Evolutionary conservation across 1,284 basidiomycete genomes (phyloP), one percentile per base, ranked within the genome.

Genomic region (Cutaneotrichosporon spelunceum): DNA sequence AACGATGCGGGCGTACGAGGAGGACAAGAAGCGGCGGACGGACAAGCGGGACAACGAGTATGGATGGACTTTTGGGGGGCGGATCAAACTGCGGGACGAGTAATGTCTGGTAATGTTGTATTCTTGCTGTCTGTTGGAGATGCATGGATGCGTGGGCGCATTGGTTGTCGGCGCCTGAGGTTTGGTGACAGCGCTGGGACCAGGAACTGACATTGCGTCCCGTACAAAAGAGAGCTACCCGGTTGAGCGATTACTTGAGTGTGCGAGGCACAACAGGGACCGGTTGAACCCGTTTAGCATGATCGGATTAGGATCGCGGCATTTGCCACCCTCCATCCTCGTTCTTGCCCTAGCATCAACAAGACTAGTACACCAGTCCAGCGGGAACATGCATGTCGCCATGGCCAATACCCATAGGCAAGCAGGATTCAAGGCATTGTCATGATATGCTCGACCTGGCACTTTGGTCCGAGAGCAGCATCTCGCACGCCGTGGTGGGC

Each of bases 1-100:
- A 63, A 78, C 73, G 50, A 72, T 76, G 53, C 71, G 64, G 62
- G 71, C 71, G 16, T 76, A 75, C 63, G 76, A 78, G 65, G 61
- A 64, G 55, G 74, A 76, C 65, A 76, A 76, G 66, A 50, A 67
- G 44, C 56, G 68, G 45, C 62, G 74, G 48, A 73, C 68, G 24
- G 45, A 44, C 47, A 59, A 56, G 19, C 50, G 50, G 8, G 56
- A 57, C 23, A 53, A 19, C 14, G 56, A 50, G 44, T 48, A n/a
- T 23, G 66, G 60, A 23, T 60, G 56, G 61, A 53, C 55, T 7
- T 59, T 26, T 7, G 47, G 29, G 53, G 47, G 29, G 21, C 59
- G 66, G 26, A 63, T 72, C 58, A 70, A 74, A 64, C 47, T 72
- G 36, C 62, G 72, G 33, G 69, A 72, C 50, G 72, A 72, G 63